phyloP scores from a whole-genome alignment of 2,329 filamentous ascomycete genomes.

The Fusarium sp. region DNA sequence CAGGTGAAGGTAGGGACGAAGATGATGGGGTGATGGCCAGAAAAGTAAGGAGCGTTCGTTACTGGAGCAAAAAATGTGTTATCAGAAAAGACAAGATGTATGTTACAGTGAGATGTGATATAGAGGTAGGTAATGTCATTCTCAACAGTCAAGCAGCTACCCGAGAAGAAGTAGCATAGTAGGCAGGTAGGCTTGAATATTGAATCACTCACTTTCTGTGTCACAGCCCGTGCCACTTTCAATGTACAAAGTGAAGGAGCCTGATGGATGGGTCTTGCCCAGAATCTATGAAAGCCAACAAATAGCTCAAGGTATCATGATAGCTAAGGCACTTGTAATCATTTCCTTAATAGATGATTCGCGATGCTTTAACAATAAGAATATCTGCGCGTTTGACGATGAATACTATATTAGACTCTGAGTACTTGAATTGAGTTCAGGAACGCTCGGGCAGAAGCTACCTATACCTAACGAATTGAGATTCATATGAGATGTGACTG shows the following conservation, averaged over 20 bases:
- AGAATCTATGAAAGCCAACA: neutral
- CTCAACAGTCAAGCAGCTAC: neutral
- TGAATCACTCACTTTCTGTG: constrained; percentile 11
- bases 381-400: neutral
- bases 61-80: neutral
- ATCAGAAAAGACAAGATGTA: neutral
- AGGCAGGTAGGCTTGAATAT: neutral
- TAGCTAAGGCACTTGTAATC: neutral
- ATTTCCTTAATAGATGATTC: neutral
- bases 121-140: constrained; percentile 3
- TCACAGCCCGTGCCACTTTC: constrained; percentile 1
- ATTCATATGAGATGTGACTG: neutral
- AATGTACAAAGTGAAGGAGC: neutral
- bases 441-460: neutral
- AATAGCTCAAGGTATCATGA: constrained; percentile 13
- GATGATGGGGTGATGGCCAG: neutral
- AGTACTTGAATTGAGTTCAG: neutral
- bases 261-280: neutral
- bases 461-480: neutral
- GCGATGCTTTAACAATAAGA: neutral
- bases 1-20: neutral
- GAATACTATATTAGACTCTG: constrained; percentile 8
- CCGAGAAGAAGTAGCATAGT: neutral
- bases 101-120: neutral
- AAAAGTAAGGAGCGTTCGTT: neutral